Conservation (phyloP, 768 basidiomycete species). For the Austroboletus festivus region DNA sequence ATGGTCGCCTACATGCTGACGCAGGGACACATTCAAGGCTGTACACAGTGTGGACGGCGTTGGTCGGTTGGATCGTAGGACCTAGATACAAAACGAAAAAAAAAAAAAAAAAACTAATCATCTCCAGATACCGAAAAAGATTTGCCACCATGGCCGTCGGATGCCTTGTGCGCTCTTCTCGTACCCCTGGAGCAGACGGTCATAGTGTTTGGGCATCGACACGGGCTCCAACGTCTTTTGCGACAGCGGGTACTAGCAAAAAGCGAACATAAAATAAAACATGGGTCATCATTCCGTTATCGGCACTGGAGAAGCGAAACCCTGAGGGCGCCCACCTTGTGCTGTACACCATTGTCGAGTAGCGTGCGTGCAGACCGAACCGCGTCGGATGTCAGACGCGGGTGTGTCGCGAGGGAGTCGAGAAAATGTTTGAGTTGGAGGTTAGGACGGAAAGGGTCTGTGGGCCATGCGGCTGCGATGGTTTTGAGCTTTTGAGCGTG, state of each 20-base stretch:
- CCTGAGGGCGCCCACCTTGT: constrained; percentile 46
- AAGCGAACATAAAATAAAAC: background rate
- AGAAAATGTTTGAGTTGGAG: constrained; percentile 69
- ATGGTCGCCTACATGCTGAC: no score
- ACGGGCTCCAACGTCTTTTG: constrained; percentile 62
- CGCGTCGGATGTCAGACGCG: constrained; percentile 57
- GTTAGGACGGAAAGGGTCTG: constrained; percentile 75
- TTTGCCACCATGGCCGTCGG: constrained; percentile 78
- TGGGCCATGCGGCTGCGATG: constrained; percentile 62
- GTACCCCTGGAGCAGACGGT: constrained; percentile 67
- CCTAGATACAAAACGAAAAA: no score
- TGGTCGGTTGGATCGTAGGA: no score
- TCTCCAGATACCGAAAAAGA: constrained; percentile 72
- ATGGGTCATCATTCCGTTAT: no score
- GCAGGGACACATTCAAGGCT: no score
- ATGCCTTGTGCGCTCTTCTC: constrained; percentile 77
- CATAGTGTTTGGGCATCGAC: constrained; percentile 71
- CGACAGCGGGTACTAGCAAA: constrained; percentile 60
- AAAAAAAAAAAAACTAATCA: no score
- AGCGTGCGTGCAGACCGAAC: constrained; percentile 59
- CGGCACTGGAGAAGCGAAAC: no score
- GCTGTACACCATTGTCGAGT: constrained; percentile 50
- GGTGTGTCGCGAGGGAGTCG: constrained; percentile 62
- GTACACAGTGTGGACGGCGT: no score
- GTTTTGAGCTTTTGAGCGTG: constrained; percentile 45